Evolutionary conservation across 139 green algal genomes (phyloP), one percentile per base, ranked within the genome.

Genomic region (Chlorella vulgaris): DNA sequence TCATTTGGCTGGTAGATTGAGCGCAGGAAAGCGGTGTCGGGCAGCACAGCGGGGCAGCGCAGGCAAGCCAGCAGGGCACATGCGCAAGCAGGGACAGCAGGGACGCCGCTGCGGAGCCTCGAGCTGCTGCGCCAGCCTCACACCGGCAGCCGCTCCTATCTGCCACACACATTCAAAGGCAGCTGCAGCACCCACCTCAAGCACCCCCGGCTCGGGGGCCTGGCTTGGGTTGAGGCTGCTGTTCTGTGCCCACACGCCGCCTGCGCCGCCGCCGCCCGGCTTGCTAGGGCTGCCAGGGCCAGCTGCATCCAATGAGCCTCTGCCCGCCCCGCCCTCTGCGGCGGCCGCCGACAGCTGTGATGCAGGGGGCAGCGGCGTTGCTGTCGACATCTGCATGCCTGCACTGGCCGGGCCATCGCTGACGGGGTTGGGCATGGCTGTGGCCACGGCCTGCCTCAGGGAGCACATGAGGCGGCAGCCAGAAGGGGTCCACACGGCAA

Each of bases 401-500:
- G n/a, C 26, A 6, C n/a, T 55, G 51, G 8, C 18, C 19, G 35
- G 51, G 26, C 22, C 31, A 33, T 47, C 70, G 31, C 26, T 18
- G 51, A 18, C 6, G 3, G 29, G n/a, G n/a, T n/a, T n/a, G n/a
- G n/a, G n/a, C 13, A 29, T 39, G 66, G 65, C 53, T 31, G 73
- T 69, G 3, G 58, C 74, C 15, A 53, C 47, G 0, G 81, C 73
- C 81, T 96, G 92, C 28, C 88, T 88, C 82, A 94, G 84, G 4
- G 87, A 91, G 89, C 90, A 95, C 87, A 96, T 87, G 38, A 97
- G 80, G 68, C 93, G 86, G 87, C 93, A 97, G 53, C 93, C 93
- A 8, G 88, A 92, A 4, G 92, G 87, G 2, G 90, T 92, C 95
- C 78, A 97, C 76, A 96, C 87, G 28, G 88, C 90, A 40, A 96